Percentiles rank a stretch among this genome's conserved stretches.
Conservation (phyloP, 129 eudicot genomes). For the Heracleum sosnowskyi region DNA sequence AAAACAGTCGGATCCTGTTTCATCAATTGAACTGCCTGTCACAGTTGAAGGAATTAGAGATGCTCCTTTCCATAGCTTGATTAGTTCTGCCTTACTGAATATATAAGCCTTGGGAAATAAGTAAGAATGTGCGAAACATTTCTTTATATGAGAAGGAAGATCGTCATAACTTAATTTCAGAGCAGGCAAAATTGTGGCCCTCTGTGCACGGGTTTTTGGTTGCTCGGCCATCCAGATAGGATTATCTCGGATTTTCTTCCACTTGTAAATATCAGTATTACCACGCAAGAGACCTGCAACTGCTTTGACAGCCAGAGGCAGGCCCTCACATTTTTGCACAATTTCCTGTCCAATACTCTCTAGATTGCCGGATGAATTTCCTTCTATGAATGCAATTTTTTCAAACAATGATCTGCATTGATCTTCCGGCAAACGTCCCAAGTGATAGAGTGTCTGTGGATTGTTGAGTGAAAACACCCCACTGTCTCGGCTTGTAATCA, state of each 20-base stretch:
- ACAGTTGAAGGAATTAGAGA: conserved; percentile 1
- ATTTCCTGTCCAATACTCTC: conserved; percentile 16
- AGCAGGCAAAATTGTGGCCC: conserved; percentile 6
- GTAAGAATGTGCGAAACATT: conserved; percentile 18
- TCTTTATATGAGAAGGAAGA: conserved; percentile 20
- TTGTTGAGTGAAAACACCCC: neutral
- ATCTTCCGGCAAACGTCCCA: conserved; percentile 13
- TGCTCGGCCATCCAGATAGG: conserved; percentile 14
- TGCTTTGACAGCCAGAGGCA: conserved; percentile 22
- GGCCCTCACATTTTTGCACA: conserved; percentile 11
- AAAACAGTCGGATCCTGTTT: conserved; percentile 7
- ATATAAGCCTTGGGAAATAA: conserved; percentile 17
- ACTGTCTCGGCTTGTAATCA: conserved; percentile 14
- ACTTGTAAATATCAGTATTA: neutral
- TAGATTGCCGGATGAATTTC: neutral
- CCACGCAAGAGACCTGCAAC: conserved; percentile 13
- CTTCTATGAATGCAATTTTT: neutral
- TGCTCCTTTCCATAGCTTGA: conserved; percentile 18
- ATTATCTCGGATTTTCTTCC: conserved; percentile 14
- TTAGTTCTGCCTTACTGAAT: conserved; percentile 6
- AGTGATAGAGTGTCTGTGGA: neutral
- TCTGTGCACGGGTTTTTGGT: neutral
- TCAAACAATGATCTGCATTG: conserved; percentile 20
- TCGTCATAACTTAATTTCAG: conserved; percentile 16
- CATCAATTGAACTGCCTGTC: neutral